Percentiles rank a stretch among this genome's conserved stretches.
These are phyloP conservation scores for Rhodotorula sp. DNA, from an alignment of 1,284 basidiomycete species.

Conservation along the genomic window DNA sequence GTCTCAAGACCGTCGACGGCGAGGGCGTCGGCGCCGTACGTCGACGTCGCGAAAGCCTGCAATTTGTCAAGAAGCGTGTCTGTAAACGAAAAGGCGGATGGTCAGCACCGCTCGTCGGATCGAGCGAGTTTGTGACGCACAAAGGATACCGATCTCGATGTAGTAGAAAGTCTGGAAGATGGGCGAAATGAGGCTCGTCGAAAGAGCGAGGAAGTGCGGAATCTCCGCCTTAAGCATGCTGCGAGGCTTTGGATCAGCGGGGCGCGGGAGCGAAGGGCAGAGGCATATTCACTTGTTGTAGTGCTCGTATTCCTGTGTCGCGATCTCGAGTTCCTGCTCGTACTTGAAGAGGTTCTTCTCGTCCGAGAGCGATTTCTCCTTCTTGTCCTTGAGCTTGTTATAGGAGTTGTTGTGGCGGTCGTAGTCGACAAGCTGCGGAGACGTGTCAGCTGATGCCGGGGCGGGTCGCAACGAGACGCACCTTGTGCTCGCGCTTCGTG, in stretches of 20 bases:
- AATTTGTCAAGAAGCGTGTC: constrained; percentile 41
- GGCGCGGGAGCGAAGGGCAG: neutral
- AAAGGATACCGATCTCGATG: constrained; percentile 40
- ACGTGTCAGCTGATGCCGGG: neutral
- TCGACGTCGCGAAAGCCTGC: constrained; percentile 28
- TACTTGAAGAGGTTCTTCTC: constrained; percentile 83
- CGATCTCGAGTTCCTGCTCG: constrained; percentile 96
- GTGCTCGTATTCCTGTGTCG: constrained; percentile 93
- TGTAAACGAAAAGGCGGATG: constrained; percentile 1
- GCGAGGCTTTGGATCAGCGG: neutral
- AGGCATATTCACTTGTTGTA: constrained; percentile 64
- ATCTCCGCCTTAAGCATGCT: constrained; percentile 84
- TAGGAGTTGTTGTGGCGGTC: constrained; percentile 95
- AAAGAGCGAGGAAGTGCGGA: constrained; percentile 82
- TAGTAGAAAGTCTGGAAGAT: constrained; percentile 96
- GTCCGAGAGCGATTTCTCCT: constrained; percentile 83
- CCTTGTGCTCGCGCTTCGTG: constrained; percentile 95
- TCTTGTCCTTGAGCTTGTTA: constrained; percentile 94
- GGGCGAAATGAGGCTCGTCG: constrained; percentile 88
- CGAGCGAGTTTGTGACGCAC: constrained; percentile 15
- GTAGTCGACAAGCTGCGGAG: constrained; percentile 75
- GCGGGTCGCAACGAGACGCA: constrained; percentile 46
- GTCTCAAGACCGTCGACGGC: constrained; percentile 27
- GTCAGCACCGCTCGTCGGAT: neutral
- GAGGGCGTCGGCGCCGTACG: constrained; percentile 29